Base-by-base conservation (phyloP, 2,329 filamentous ascomycete genomes). In the Xylaria sp. region DNA sequence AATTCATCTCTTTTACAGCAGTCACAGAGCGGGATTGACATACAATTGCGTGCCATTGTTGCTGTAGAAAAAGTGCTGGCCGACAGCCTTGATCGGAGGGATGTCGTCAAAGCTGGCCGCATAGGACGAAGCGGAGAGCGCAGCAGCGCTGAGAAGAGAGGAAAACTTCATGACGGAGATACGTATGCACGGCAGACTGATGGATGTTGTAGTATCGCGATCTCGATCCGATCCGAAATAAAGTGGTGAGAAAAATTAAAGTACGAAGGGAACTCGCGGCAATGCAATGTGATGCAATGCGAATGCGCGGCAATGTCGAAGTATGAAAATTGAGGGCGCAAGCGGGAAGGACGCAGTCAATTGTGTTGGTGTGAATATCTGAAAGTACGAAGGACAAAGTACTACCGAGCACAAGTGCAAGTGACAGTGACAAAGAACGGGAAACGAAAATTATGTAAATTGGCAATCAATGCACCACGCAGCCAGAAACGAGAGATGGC, bases 1-100 rank as follows among this genome's bases (percentile, higher is more conserved):
- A 39, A 54, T 6, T 10, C 19, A 11, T 50, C 8, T 11, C 19
- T 50, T n/a, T 5, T 46, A 30, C 5, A 47, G 1, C 11, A 18
- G 16, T 5, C 7, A 34, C 23, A 30, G 23, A 10, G 42, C 42
- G 42, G 23, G 13, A 8, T 8, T 1, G 8, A 61, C 61, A 62
- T 76, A 85, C 80, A 90, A 90, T 78, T 90, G 83, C 23, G 85
- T 88, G 69, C 87, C 87, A 74, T 88, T 89, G 74, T 73, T 73
- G 58, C 61, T 66, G 65, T 73, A 72, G 66, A 73, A 73, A 59
- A 73, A 73, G 63, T 73, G 71, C 63, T 73, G 71, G 63, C 71
- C 71, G 47, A 63, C 60, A 44, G 60, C 66, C 59, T 72, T 63
- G 57, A 73, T 73, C 8, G 60, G 62, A 13, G 71, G 68, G 48